Evolutionary conservation across 257 asterid species (phyloP), one percentile per base, ranked within the genome.

Genomic region (Plantago elongata): DNA sequence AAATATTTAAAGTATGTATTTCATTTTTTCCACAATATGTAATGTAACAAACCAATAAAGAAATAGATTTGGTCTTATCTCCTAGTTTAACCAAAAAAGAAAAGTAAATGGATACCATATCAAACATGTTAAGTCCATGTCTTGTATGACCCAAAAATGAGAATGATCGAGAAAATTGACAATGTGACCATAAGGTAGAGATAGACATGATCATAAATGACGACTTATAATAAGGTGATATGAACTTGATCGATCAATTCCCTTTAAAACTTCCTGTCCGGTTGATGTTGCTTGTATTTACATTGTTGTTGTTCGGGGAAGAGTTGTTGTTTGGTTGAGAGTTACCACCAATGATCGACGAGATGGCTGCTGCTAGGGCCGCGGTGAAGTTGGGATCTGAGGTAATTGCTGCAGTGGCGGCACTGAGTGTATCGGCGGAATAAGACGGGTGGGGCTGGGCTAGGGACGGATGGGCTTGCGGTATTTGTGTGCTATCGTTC

Each of bases 371-470:
- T 0, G 96, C 96, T 0, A 93, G 87, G 44, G 94, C 97, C 0
- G 96, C 95, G 0, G 95, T 85, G 65, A 93, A 93, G 65, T 93
- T 85, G 9, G 99, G 97, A 61, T 93, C 94, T 9, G 95, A 68
- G 0, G 98, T 83, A 38, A 88, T 82, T 17, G 91, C 99, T 0
- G 95, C 92, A 0, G 95, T 87, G 47, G 95, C 93, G 0, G 97
- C 95, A 43, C 84, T 80, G 12, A 89, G 87, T 0, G 90, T 79
- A 60, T 93, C 93, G 7, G 89, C 93, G 7, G 89, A 69, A 37
- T 74, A 77, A 4, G 77, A 66, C 0, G 82, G 74, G 8, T 65
- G 80, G 0, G 64, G 58, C 57, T 40, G 66, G 10, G 37, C 62
- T 11, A 47, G 68, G 9, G 40, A 11, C 14, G 68, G 69, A 18